Base-by-base conservation (phyloP, 768 basidiomycete species). In the Austroboletus eburneus region DNA sequence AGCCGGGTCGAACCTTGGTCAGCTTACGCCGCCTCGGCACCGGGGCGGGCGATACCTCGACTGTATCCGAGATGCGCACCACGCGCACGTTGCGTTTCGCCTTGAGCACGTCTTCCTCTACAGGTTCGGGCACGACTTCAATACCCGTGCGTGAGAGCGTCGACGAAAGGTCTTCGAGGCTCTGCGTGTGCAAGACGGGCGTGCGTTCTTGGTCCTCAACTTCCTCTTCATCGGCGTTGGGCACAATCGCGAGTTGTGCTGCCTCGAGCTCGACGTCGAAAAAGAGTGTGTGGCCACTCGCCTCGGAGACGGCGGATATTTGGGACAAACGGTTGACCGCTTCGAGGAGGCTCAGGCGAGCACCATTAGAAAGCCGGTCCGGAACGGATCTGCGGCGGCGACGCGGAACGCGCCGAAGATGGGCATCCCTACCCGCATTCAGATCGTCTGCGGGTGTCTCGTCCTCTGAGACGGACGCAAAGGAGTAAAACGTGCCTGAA, bases 241-340 rank as follows among this genome's bases (percentile, higher is more conserved):
- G n/a, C n/a, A n/a, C 14, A 18, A 12, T 1, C 9, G 22, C 44
- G 23, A 37, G 17, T 24, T 29, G 39, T 34, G n/a, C 36, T 14
- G 41, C 49, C 3, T 43, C 52, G 3, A 48, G 23, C 9, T 63
- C 46, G 18, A 43, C 13, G 16, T 64, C 63, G 20, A 50, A 64
- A 40, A 65, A 64, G 18, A 57, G 45, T 3, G 63, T 66, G 21
- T 59, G 54, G 1, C 62, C 62, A 14, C 62, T 64, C 16, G 51
- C 43, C 23, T 56, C 50, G 16, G 64, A 66, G 33, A 41, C 8
- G 1, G 30, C 12, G 34, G 32, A 24, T 42, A 57, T 58, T n/a
- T 60, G 59, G 1, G 59, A 61, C 4, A 61, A 51, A 25, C 43
- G 57, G 21, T 62, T 54, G 56, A 62, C 44, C 5, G 64, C 62